Conservation (phyloP, 139 green algal species). For the Tetradesmus obliquus region DNA sequence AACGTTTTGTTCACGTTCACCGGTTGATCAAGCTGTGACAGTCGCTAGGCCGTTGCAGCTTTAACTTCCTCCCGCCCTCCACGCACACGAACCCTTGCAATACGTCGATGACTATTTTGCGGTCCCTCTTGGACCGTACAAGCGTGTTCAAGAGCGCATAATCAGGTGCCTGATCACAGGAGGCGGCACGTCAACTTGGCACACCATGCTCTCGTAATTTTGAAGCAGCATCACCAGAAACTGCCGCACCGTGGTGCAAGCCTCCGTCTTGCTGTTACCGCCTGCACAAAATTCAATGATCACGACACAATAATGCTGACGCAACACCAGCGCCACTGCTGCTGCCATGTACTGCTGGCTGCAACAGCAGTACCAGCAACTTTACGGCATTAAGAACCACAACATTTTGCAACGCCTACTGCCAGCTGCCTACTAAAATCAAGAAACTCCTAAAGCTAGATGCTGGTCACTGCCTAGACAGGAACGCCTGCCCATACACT, state of each 20-base stretch:
- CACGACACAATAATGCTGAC: no score
- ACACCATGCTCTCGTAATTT: background rate
- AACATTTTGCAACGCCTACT: background rate
- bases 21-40: background rate
- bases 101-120: background rate
- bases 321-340: background rate
- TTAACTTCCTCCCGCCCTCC: background rate
- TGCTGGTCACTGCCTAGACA: slow-evolving; percentile 45
- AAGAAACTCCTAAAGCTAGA: background rate
- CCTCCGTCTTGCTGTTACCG: no score
- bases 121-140: no score
- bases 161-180: background rate
- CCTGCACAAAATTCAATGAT: no score
- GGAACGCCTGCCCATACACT: slow-evolving; percentile 72
- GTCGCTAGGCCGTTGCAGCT: background rate
- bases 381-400: background rate
- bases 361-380: background rate
- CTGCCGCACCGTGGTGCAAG: no score
- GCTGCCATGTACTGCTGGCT: background rate
- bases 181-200: background rate
- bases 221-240: no score
- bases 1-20: no score
- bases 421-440: background rate
- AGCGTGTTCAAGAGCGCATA: no score
- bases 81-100: background rate